phyloP scores from a whole-genome alignment of 2,329 filamentous ascomycete species.

The Pseudocercospora vitis region DNA sequence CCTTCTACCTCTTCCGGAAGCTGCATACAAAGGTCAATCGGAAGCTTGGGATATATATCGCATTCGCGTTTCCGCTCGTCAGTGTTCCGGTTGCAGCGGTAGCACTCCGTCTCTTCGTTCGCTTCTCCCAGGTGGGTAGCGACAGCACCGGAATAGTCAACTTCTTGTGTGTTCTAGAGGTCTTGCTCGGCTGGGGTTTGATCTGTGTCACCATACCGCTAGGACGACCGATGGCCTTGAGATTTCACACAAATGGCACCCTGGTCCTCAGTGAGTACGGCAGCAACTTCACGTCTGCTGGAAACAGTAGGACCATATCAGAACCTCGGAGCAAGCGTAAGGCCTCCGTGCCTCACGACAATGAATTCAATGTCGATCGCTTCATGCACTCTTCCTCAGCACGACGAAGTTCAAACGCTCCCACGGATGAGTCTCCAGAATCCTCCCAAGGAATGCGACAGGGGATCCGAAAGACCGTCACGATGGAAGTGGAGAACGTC shows the following conservation, averaged over 20 bases:
- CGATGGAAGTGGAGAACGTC: constrained; percentile 2
- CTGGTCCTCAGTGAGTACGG: constrained; percentile 6
- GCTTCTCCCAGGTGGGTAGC: neutral
- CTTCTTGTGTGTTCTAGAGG: constrained; percentile 4
- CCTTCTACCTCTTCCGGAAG: constrained; percentile 1
- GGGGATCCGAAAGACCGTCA: constrained; percentile 1
- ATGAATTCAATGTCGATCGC: constrained; percentile 5
- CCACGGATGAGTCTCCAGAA: too few species aligned
- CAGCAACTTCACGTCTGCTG: neutral
- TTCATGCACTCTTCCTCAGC: constrained; percentile 7
- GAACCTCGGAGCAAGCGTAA: neutral
- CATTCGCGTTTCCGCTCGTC: constrained; percentile 4
- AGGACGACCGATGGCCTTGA: constrained; percentile 1
- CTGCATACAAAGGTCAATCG: constrained; percentile 7
- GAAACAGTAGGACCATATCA: neutral
- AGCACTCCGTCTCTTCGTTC: neutral
- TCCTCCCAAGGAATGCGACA: too few species aligned
- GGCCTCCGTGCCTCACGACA: neutral
- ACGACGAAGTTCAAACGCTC: neutral
- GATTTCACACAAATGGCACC: constrained; percentile 3
- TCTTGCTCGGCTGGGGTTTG: constrained; percentile 6
- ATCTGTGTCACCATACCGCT: constrained; percentile 2
- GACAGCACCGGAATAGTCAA: constrained; percentile 1
- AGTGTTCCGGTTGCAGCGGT: neutral
- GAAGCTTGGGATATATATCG: constrained; percentile 3